These are phyloP conservation scores for Penicillium sp. DNA, from an alignment of 2,329 filamentous ascomycete species.

Conservation along the genomic window DNA sequence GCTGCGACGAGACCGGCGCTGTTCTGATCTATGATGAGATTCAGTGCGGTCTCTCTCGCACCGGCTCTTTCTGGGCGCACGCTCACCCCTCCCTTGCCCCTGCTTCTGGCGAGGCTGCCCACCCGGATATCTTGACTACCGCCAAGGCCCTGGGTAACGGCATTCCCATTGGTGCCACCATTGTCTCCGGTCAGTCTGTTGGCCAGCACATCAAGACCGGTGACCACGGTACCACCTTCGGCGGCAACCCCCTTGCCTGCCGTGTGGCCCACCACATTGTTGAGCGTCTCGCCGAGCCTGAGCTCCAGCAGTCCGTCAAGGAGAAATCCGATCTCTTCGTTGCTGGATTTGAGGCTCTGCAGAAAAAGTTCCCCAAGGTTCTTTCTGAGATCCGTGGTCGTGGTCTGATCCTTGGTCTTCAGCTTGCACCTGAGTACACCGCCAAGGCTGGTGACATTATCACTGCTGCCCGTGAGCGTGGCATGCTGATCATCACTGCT, in stretches of 20 bases:
- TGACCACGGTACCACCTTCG: slow-evolving; percentile 93
- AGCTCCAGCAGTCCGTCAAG: slow-evolving; percentile 69
- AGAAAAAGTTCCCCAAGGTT: slow-evolving; percentile 66
- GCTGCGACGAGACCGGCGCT: slow-evolving; percentile 84
- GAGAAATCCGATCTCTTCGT: slow-evolving; percentile 66
- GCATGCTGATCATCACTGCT: slow-evolving; percentile 86
- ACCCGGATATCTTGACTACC: slow-evolving; percentile 90
- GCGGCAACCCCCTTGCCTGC: slow-evolving; percentile 84
- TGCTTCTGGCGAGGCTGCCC: slow-evolving; percentile 61
- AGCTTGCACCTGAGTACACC: slow-evolving; percentile 71
- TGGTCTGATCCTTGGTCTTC: slow-evolving; percentile 83
- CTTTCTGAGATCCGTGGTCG: slow-evolving; percentile 78
- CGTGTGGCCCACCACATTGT: slow-evolving; percentile 86
- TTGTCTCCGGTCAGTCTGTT: slow-evolving; percentile 63
- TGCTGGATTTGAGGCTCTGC: slow-evolving; percentile 58
- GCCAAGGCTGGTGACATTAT: slow-evolving; percentile 60
- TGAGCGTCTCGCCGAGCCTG: slow-evolving; percentile 68
- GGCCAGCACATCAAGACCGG: slow-evolving; percentile 70
- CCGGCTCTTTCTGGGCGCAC: slow-evolving; percentile 90
- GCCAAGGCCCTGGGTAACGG: slow-evolving; percentile 97
- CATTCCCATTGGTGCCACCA: slow-evolving; percentile 87
- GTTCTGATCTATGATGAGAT: slow-evolving; percentile 96
- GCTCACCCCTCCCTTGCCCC: slow-evolving; percentile 60
- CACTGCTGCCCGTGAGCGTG: slow-evolving; percentile 82
- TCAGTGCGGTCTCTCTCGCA: slow-evolving; percentile 87